Percentiles rank a stretch among this genome's conserved stretches.
Conservation (phyloP, 768 basidiomycete species). For the Multifurca ochricompacta region DNA sequence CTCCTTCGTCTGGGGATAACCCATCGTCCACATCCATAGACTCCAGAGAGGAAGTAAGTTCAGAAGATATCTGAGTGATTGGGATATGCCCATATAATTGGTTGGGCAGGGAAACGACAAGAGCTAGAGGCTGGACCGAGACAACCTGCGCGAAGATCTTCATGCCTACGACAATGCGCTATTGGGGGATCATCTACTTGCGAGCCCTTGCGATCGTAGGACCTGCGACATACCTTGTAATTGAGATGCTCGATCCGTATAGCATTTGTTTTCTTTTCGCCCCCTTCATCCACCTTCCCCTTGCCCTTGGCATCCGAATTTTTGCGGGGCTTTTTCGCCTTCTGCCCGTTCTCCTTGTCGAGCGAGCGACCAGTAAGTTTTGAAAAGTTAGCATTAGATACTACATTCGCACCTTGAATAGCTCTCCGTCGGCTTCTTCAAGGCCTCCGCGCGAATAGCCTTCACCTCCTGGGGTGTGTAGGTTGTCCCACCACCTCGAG, state of each 20-base stretch:
- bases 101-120: slow-evolving; percentile 91
- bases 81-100: slow-evolving; percentile 92
- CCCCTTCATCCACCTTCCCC: slow-evolving; percentile 27
- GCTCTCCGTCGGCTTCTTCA: slow-evolving; percentile 72
- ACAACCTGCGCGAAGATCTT: slow-evolving; percentile 84
- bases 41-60: slow-evolving; percentile 68
- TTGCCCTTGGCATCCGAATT: slow-evolving; percentile 37
- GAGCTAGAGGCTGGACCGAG: slow-evolving; percentile 77
- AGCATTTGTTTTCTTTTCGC: slow-evolving; percentile 40
- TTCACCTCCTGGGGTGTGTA: slow-evolving; percentile 89
- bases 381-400: not conserved
- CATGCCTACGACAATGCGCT: slow-evolving; percentile 80
- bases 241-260: slow-evolving; percentile 87
- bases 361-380: not conserved
- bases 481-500: slow-evolving; percentile 86
- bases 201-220: not conserved
- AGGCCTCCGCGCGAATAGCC: slow-evolving; percentile 72
- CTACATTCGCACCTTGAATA: slow-evolving; percentile 51
- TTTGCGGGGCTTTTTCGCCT: slow-evolving; percentile 39
- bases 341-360: slow-evolving; percentile 26
- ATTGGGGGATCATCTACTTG: slow-evolving; percentile 10
- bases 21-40: slow-evolving; percentile 45
- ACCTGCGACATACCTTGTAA: slow-evolving; percentile 59
- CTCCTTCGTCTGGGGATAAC: slow-evolving; percentile 40
- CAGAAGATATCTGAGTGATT: slow-evolving; percentile 82